Conservation (phyloP, 2,329 filamentous ascomycete species). For the Cladosporium sp. region DNA sequence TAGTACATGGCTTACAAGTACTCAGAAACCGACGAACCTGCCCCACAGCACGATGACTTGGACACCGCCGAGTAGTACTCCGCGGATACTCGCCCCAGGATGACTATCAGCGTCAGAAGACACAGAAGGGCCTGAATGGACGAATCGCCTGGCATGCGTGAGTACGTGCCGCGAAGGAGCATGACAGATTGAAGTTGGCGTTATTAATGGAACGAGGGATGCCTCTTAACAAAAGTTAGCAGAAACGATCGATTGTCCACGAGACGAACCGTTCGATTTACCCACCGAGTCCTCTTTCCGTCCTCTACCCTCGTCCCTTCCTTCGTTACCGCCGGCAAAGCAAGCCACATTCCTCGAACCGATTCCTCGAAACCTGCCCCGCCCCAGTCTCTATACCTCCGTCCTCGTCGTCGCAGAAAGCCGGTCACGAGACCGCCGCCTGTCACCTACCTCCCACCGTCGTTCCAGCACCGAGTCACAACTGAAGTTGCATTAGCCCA, state of each 20-base stretch:
- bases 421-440: slow-evolving; percentile 6
- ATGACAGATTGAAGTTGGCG: slow-evolving; percentile 8
- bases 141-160: neutral
- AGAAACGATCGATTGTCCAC: slow-evolving; percentile 12
- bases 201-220: slow-evolving; percentile 13
- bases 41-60: slow-evolving; percentile 85
- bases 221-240: slow-evolving; percentile 14
- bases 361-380: neutral
- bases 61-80: slow-evolving; percentile 75
- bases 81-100: neutral
- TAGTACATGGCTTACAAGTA: slow-evolving; percentile 25
- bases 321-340: slow-evolving; percentile 1
- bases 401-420: slow-evolving; percentile 2
- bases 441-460: neutral
- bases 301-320: slow-evolving; percentile 5
- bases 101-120: neutral
- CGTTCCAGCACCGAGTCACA: neutral
- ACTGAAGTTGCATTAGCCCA: neutral
- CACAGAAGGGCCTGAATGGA: neutral
- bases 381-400: neutral
- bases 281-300: slow-evolving; percentile 1
- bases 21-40: slow-evolving; percentile 62
- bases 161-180: slow-evolving; percentile 4
- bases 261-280: slow-evolving; percentile 9
- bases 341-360: slow-evolving; percentile 8